Conservation (phyloP, 2,329 filamentous ascomycete species). For the Fusarium buharicum region DNA sequence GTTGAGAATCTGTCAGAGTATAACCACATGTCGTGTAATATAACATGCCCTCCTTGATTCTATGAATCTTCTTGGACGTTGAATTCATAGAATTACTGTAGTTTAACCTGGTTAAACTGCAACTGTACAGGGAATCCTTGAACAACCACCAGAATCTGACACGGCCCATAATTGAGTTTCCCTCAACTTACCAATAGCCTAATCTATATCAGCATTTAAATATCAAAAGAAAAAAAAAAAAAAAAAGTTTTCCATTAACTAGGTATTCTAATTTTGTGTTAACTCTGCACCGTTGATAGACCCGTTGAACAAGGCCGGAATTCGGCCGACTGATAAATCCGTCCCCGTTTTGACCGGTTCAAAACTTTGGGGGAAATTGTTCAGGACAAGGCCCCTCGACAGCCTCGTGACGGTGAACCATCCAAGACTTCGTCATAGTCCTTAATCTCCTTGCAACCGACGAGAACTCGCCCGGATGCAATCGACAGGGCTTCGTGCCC, state of each 20-base stretch:
- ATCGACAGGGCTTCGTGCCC: slow-evolving; percentile 47
- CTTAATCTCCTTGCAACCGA: slow-evolving; percentile 7
- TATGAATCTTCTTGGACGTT: too few relatives aligned
- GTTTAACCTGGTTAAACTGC: too few relatives aligned
- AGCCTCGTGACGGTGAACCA: slow-evolving; percentile 19
- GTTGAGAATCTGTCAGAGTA: too few relatives aligned
- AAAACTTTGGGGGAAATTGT: slow-evolving; percentile 32
- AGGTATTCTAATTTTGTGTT: neutral
- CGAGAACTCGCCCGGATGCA: slow-evolving; percentile 48
- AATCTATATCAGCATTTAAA: neutral
- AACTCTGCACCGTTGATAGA: neutral
- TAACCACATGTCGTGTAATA: too few relatives aligned
- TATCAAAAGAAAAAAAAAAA: neutral
- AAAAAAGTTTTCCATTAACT: neutral
- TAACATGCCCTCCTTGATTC: too few relatives aligned
- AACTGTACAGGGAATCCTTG: neutral
- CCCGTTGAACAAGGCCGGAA: slow-evolving; percentile 8
- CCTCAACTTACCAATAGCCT: neutral
- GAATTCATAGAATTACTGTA: too few relatives aligned
- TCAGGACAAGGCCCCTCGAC: slow-evolving; percentile 27
- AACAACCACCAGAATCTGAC: neutral
- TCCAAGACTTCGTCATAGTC: slow-evolving; percentile 5
- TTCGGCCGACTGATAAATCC: slow-evolving; percentile 26
- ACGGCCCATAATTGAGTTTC: neutral
- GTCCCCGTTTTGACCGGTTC: slow-evolving; percentile 16